Evolutionary conservation across 352 stramenopile genomes (phyloP).

Genomic region (Globisporangium polare): DNA sequence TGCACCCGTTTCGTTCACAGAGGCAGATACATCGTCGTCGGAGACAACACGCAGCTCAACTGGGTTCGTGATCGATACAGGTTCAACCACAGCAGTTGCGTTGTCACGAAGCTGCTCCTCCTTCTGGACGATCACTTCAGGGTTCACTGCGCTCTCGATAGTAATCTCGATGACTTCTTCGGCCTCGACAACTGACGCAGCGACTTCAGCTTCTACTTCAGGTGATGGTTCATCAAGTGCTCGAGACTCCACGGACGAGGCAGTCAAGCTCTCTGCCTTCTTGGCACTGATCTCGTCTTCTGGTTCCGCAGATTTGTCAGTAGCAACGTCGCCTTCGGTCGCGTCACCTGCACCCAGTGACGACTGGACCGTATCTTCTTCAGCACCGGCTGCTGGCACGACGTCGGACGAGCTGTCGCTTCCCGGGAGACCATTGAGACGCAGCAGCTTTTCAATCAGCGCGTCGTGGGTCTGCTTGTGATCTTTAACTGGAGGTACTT

Average conservation of each 20-base stretch:
- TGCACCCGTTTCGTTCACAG: not conserved
- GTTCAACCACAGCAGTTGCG: not conserved
- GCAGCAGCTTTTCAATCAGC: conserved; percentile 13
- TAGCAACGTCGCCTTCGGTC: not conserved
- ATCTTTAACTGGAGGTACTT: conserved; percentile 5
- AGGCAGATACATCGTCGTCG: not conserved
- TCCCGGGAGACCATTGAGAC: conserved; percentile 4
- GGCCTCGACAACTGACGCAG: not conserved
- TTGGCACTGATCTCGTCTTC: not conserved
- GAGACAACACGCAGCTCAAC: not conserved
- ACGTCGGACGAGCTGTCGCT: not conserved
- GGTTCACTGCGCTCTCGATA: conserved; percentile 13
- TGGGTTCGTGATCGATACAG: not conserved
- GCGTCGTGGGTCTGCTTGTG: not conserved
- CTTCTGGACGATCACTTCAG: conserved; percentile 5
- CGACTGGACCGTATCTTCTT: not conserved
- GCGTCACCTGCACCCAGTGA: not conserved
- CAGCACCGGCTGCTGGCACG: not conserved
- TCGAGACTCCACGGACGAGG: not conserved
- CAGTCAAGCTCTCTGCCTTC: not conserved
- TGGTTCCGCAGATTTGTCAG: not conserved
- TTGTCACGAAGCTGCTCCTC: not conserved
- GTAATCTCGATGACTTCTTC: conserved; percentile 11
- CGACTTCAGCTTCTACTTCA: not conserved
- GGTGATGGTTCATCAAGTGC: not conserved